Conservation (phyloP, 2,329 filamentous ascomycete species). For the Teratosphaeriaceae sp. region DNA sequence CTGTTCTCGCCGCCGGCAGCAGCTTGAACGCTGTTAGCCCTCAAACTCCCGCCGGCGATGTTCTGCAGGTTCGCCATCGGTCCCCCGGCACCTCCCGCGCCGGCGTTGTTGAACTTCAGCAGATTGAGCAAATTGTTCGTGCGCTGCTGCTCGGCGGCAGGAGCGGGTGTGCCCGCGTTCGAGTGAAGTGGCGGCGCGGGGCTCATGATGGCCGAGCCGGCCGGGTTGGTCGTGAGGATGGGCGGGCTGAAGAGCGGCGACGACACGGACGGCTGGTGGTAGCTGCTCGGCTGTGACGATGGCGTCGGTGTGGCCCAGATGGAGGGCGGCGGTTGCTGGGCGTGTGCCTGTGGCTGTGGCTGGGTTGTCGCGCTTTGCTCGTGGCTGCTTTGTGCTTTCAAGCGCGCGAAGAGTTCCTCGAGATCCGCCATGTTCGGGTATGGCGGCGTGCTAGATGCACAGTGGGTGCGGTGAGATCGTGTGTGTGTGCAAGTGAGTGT, state of each 20-base stretch:
- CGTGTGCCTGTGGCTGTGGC: background rate
- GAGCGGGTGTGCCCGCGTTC: constrained; percentile 34
- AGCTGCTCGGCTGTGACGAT: constrained; percentile 30
- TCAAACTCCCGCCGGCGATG: constrained; percentile 14
- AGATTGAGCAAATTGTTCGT: constrained; percentile 53
- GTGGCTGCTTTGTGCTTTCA: constrained; percentile 8
- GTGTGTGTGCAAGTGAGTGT: too few relatives aligned
- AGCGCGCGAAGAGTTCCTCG: constrained; percentile 15
- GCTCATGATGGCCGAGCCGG: constrained; percentile 54
- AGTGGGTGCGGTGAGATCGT: too few relatives aligned
- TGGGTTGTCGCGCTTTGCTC: background rate
- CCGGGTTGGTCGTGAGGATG: constrained; percentile 47
- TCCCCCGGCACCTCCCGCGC: constrained; percentile 25
- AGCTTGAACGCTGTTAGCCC: background rate
- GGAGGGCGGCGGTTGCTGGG: constrained; percentile 2
- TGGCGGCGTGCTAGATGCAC: too few relatives aligned
- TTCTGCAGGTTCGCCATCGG: constrained; percentile 33
- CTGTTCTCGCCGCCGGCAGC: constrained; percentile 1
- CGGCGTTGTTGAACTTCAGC: constrained; percentile 51
- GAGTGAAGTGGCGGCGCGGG: constrained; percentile 44
- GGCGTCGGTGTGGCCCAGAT: constrained; percentile 13
- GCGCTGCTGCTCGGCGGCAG: constrained; percentile 31
- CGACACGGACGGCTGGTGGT: constrained; percentile 52
- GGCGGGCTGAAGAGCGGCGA: constrained; percentile 54
- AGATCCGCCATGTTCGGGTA: too few relatives aligned